These are phyloP conservation scores for Aureobasidium sp. DNA, from an alignment of 2,329 filamentous ascomycete species.

Conservation along the genomic window DNA sequence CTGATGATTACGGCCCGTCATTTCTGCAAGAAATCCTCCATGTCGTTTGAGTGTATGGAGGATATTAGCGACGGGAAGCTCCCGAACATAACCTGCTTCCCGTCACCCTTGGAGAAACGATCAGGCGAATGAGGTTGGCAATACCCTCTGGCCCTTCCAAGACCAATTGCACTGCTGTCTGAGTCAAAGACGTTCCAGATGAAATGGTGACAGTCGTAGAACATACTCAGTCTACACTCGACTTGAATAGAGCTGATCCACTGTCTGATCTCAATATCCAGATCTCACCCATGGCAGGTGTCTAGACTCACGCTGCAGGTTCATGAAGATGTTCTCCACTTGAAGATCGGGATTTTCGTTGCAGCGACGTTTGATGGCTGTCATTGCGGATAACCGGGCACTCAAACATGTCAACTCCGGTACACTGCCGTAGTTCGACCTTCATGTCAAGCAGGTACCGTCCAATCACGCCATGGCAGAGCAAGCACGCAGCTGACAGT, in stretches of 20 bases:
- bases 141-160: neutral
- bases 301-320: neutral
- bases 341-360: conserved; percentile 10
- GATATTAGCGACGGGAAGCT: conserved; percentile 11
- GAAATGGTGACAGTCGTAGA: neutral
- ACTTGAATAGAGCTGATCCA: neutral
- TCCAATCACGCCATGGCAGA: conserved; percentile 3
- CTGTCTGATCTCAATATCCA: neutral
- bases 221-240: neutral
- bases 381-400: conserved; percentile 6
- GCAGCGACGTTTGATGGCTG: conserved; percentile 11
- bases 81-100: conserved; percentile 2
- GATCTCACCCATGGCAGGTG: neutral
- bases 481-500: neutral
- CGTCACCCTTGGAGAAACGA: conserved; percentile 9
- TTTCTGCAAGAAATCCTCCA: neutral
- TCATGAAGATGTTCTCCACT: neutral
- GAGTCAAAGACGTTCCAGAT: conserved; percentile 2
- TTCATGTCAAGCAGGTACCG: conserved; percentile 3
- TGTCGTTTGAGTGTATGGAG: conserved; percentile 13
- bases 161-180: neutral
- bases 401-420: conserved; percentile 12
- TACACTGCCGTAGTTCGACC: conserved; percentile 13
- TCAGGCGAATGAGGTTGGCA: neutral
- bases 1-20: neutral